phyloP scores from a whole-genome alignment of 169 alveolate genomes.

The Perkinsus marinus region DNA sequence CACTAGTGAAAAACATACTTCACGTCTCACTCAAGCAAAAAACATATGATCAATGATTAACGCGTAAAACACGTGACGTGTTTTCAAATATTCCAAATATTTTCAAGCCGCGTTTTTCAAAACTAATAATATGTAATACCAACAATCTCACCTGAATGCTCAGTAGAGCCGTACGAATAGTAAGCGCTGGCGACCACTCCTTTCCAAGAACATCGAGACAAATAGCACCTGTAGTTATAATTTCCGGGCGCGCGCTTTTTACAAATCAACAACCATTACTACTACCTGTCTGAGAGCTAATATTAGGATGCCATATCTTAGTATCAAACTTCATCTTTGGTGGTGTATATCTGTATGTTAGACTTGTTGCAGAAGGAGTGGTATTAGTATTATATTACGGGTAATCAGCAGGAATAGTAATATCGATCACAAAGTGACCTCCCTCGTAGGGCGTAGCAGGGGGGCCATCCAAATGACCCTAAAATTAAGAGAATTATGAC shows the following conservation, averaged over 20 bases:
- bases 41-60: no score
- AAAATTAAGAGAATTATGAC: not conserved
- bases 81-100: no score
- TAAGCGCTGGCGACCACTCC: slow-evolving; percentile 96
- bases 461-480: not conserved
- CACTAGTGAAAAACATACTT: no score
- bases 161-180: slow-evolving; percentile 78
- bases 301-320: slow-evolving; percentile 92
- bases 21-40: no score
- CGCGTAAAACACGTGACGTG: no score
- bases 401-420: slow-evolving; percentile 78
- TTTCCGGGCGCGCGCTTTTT: no score
- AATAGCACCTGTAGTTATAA: slow-evolving; percentile 63
- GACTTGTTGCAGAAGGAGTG: not conserved
- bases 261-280: not conserved
- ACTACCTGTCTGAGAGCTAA: slow-evolving; percentile 68
- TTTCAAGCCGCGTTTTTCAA: no score
- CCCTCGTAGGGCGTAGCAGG: slow-evolving; percentile 82
- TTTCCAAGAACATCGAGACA: slow-evolving; percentile 83
- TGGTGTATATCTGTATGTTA: slow-evolving; percentile 17
- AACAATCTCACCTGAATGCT: slow-evolving; percentile 66
- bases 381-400: slow-evolving; percentile 67
- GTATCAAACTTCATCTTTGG: slow-evolving; percentile 81
- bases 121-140: no score
- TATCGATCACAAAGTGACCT: slow-evolving; percentile 75